Evolutionary conservation across 192 early-diverging fungal genomes (phyloP), one percentile per base, ranked within the genome.

Genomic region (Entomortierella beljakovae): DNA sequence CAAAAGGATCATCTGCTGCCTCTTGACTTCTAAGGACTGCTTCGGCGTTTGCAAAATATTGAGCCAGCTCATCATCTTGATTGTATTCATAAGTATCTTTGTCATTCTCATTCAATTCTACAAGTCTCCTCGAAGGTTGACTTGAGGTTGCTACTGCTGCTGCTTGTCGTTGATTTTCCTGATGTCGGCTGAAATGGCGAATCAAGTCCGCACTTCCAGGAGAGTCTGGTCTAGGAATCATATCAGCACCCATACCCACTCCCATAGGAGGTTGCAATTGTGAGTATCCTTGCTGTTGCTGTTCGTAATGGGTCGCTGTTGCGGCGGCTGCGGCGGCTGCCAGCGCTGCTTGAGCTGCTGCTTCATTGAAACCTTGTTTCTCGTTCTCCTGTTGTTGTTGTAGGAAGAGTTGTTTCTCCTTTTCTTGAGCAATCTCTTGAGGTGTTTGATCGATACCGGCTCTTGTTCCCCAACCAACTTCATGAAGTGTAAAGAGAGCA

Each of bases 401-500:
- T 22, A 67, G 35, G 15, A 63, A 29, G 0, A 26, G 64, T 26
- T 68, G 62, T 40, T 67, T 84, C 38, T 77, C 84, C 65, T 81
- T 84, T 46, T 84, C 82, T 28, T 82, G 76, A 0, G 67, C 72
- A 49, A 79, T 38, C 16, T 81, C 81, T 3, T 70, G 79, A 2
- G 84, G 75, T 25, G 76, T 71, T 42, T 80, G 79, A 34, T 80
- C 82, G 26, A 84, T 80, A 60, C 90, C 90, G 8, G 81, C 86
- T 40, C 91, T 70, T 29, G 90, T 92, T 33, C 91, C 91, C 91
- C 91, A 92, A 26, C 84, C 90, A 25, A 88, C 89, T 31, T 89
- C 83, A 73, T 92, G 91, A 34, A 91, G 70, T 13, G 91, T 92
- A 40, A 90, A 92, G 10, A 92, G 80, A 10, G 89, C 90, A 75